These are phyloP conservation scores for Sordariomycetes sp. DNA, from an alignment of 2,329 filamentous ascomycete species.

Conservation along the genomic window DNA sequence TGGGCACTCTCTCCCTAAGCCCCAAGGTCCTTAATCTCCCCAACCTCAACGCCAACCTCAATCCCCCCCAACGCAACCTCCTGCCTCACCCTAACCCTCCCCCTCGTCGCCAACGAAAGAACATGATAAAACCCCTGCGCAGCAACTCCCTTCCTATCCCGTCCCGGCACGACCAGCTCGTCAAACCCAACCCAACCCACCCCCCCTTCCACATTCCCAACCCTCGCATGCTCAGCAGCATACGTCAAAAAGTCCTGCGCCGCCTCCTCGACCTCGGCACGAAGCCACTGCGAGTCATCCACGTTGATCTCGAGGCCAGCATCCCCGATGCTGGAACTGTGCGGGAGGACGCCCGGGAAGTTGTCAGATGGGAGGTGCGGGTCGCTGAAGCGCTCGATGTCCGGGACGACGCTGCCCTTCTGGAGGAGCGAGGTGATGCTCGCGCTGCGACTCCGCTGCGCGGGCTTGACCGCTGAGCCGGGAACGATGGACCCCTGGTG, in stretches of 20 bases:
- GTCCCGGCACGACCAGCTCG: slow-evolving; percentile 46
- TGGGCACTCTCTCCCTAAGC: background rate
- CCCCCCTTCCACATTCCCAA: slow-evolving; percentile 12
- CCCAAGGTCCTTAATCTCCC: background rate
- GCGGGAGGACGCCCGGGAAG: slow-evolving; percentile 13
- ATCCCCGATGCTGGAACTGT: slow-evolving; percentile 11
- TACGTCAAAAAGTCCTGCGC: slow-evolving; percentile 31
- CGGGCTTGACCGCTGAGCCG: slow-evolving; percentile 27
- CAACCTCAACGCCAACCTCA: slow-evolving; percentile 20
- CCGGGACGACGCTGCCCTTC: slow-evolving; percentile 19
- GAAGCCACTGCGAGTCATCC: slow-evolving; percentile 17
- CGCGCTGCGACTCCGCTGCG: background rate
- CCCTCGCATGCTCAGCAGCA: slow-evolving; percentile 20
- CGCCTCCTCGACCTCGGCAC: slow-evolving; percentile 26
- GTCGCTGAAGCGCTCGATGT: slow-evolving; percentile 35
- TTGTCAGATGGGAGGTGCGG: slow-evolving; percentile 18
- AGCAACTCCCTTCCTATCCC: slow-evolving; percentile 45
- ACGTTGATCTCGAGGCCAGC: background rate
- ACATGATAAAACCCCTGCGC: slow-evolving; percentile 68
- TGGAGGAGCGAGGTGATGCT: slow-evolving; percentile 19
- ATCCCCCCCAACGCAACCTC: slow-evolving; percentile 33
- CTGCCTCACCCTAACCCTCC: slow-evolving; percentile 50
- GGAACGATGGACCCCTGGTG: slow-evolving; percentile 29
- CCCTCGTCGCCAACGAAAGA: slow-evolving; percentile 56
- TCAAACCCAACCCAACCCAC: slow-evolving; percentile 49